Evolutionary conservation across 2,329 filamentous ascomycete species (phyloP), one percentile per base, ranked within the genome.

Genomic region (Sarocladium brachiariae): DNA sequence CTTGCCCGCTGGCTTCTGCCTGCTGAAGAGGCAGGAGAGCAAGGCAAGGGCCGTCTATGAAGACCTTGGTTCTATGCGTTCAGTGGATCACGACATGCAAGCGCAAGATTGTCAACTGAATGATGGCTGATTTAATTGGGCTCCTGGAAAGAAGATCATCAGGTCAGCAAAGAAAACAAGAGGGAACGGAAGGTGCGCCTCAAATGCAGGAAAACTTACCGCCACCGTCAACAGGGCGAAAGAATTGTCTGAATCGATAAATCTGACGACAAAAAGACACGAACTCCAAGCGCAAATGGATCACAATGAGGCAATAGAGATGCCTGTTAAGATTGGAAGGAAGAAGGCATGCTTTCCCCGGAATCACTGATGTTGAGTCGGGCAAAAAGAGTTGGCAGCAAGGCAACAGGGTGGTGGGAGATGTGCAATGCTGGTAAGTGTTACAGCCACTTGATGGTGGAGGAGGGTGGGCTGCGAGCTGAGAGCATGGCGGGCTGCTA

Each of bases 1-100:
- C 43, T 47, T 47, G 43, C 43, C 43, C 33, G 43, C 43, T 31
- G 25, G 13, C 27, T 33, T 33, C 43, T 33, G n/a, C 43, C 43
- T 47, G n/a, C 24, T 7, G 33, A 19, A 9, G n/a, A 33, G 46
- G 33, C 46, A 49, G 30, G 14, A 49, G 46, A 35, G 46, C 30
- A 49, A 31, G 46, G 25, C 46, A 49, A 49, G 46, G 46, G 30
- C 27, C 46, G 46, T 37, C 33, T 49, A n/a, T 24, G n/a, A 25
- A 33, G 27, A 47, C 33, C 33, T 24, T 31, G 43, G 27, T 16
- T n/a, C n/a, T n/a, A n/a, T 16, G 31, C 27, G 46, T n/a, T 24
- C 14, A 25, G 13, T 5, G 8, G 31, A 16, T 37, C 46, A 49
- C 30, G 31, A 37, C 46, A 49, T 49, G 46, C 33, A 49, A 27